A percentile compares a stretch with the other conserved stretches of the same genome.
Evolutionary conservation across 352 stramenopile genomes (phyloP).

Genomic region (Phytopythium vexans): DNA sequence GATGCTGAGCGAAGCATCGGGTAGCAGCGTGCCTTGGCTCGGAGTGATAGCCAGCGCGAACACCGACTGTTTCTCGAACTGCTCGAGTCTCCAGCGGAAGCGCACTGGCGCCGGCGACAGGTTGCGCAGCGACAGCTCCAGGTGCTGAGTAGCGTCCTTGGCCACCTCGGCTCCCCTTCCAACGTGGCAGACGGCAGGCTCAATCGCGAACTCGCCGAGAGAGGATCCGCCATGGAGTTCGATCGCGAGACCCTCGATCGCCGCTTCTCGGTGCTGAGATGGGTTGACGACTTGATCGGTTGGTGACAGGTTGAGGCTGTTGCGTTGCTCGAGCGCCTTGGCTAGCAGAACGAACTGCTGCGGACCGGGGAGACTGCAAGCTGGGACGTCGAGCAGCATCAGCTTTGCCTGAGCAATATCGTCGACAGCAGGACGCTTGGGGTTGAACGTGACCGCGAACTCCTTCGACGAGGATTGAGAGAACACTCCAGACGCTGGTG

Average conservation of each 20-base stretch:
- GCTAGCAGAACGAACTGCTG: constrained; percentile 33
- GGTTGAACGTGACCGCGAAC: constrained; percentile 50
- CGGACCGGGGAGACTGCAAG: constrained; percentile 49
- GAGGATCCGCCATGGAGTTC: not conserved
- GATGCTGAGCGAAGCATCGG: constrained; percentile 12
- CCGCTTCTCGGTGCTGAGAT: not conserved
- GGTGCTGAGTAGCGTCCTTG: not conserved
- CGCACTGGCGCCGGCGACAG: constrained; percentile 12
- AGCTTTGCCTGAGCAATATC: constrained; percentile 32
- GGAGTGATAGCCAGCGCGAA: constrained; percentile 26
- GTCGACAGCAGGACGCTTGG: constrained; percentile 7
- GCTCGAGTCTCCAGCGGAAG: constrained; percentile 29
- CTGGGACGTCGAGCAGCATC: constrained; percentile 38
- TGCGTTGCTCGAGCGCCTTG: constrained; percentile 7
- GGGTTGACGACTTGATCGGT: not conserved
- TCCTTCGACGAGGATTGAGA: constrained; percentile 24
- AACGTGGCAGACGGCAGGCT: constrained; percentile 3
- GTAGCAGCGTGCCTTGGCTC: constrained; percentile 15
- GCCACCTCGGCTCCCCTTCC: not conserved
- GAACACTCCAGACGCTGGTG: constrained; percentile 39
- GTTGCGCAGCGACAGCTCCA: not conserved
- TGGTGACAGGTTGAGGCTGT: constrained; percentile 20
- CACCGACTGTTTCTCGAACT: constrained; percentile 2
- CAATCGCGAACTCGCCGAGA: constrained; percentile 1
- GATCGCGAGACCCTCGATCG: constrained; percentile 1